Evolutionary conservation across 106 monocot genomes (phyloP), one percentile per base, ranked within the genome.

Genomic region (Dioscorea zingiberensis): DNA sequence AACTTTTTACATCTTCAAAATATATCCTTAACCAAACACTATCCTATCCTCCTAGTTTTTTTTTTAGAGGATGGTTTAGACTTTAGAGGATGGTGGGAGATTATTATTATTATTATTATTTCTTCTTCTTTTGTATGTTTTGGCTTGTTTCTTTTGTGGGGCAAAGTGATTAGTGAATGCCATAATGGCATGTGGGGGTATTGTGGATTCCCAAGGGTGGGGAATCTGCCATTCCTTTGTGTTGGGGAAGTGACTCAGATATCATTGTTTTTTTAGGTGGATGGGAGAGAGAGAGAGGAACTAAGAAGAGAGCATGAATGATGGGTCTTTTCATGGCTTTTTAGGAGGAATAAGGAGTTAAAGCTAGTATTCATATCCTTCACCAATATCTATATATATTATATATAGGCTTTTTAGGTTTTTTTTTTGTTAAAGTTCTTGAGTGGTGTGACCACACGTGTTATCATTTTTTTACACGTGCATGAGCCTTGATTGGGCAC

Each of bases 11-110:
- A 30, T 58, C 57, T 74, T 70, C 63, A 72, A 67, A n/a, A n/a
- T n/a, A 75, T n/a, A 38, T 38, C 30, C 30, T 3, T 3, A 7
- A 30, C 30, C 30, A 30, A 30, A 30, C 4, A 30, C 7, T 30
- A 71, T 75, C 67, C 70, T 69, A n/a, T n/a, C n/a, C n/a, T n/a
- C n/a, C 72, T 32, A 11, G 68, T 38, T 64, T 72, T 76, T 72
- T 54, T 38, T 59, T 30, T 24, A 70, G 70, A 66, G 69, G 74
- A 71, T 79, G 78, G 56, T 58, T 67, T 26, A 15, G 14, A 24
- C 54, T 53, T 27, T 49, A 17, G 25, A 57, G 59, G 48, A 48
- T 46, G 70, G 44, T 62, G 29, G 45, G 53, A 29, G 47, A 47
- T 71, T 18, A 48, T 10, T 65, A 28, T 54, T 58, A n/a, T n/a